These are phyloP conservation scores for Penicillium longicatenatum DNA, from an alignment of 495 filamentous ascomycete species.

Conservation along the genomic window DNA sequence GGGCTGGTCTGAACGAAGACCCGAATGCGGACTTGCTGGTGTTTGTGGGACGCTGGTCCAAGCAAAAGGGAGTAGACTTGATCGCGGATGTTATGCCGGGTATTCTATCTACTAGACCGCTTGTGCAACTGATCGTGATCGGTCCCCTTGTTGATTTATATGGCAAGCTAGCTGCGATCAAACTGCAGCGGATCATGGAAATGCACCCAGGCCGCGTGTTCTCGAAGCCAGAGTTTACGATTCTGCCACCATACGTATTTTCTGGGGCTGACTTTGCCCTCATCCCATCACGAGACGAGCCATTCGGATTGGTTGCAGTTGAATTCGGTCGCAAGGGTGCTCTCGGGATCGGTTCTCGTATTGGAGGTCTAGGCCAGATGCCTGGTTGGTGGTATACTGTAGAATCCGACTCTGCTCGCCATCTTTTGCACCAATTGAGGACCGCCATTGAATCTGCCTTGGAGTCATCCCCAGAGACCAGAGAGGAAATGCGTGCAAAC, in stretches of 20 bases:
- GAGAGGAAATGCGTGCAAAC: constrained; percentile 71
- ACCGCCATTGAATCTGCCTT: constrained; percentile 69
- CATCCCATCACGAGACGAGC: constrained; percentile 78
- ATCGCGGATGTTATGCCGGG: constrained; percentile 77
- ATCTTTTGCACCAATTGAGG: constrained; percentile 73
- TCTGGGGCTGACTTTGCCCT: constrained; percentile 78
- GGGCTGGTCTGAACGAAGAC: constrained; percentile 68
- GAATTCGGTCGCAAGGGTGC: constrained; percentile 81
- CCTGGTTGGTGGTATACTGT: constrained; percentile 73
- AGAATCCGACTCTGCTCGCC: constrained; percentile 69
- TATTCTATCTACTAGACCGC: constrained; percentile 64
- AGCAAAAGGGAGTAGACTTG: constrained; percentile 77
- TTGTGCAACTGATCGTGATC: constrained; percentile 69
- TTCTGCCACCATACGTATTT: constrained; percentile 74
- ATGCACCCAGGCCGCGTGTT: constrained; percentile 71
- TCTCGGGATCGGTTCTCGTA: constrained; percentile 68
- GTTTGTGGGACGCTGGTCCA: constrained; percentile 78
- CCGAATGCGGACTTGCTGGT: constrained; percentile 73
- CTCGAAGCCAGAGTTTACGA: constrained; percentile 76
- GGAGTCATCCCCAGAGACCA: constrained; percentile 56
- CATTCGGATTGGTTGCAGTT: constrained; percentile 79
- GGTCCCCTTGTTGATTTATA: constrained; percentile 79
- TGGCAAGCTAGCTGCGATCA: constrained; percentile 74
- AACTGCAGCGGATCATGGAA: constrained; percentile 71
- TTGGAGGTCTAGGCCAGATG: constrained; percentile 73